Percentiles rank a stretch among this genome's conserved stretches.
phyloP scores from a whole-genome alignment of 768 basidiomycete genomes.

The Leccinellum rugosiceps region DNA sequence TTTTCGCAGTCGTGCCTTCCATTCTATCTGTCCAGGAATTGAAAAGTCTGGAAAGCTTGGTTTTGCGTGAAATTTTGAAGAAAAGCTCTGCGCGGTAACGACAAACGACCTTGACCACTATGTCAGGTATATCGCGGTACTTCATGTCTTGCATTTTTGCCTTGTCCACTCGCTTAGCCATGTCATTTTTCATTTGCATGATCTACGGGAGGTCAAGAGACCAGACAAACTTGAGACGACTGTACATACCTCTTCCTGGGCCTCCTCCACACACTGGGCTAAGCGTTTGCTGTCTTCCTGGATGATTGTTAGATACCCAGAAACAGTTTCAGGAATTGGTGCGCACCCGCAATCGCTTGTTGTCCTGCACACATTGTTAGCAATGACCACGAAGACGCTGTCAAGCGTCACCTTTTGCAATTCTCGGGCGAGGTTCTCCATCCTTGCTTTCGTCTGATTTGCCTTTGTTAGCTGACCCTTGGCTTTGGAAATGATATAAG shows the following conservation, averaged over 20 bases:
- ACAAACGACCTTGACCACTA: slow-evolving; percentile 85
- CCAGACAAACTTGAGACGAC: not conserved
- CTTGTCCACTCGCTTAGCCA: slow-evolving; percentile 76
- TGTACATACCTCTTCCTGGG: slow-evolving; percentile 69
- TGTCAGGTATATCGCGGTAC: slow-evolving; percentile 84
- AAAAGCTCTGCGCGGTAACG: slow-evolving; percentile 87
- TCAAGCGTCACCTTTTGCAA: slow-evolving; percentile 67
- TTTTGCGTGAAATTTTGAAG: slow-evolving; percentile 92
- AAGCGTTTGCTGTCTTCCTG: slow-evolving; percentile 86
- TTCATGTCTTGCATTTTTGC: slow-evolving; percentile 77
- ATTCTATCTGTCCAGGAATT: slow-evolving; percentile 88
- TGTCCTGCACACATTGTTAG: slow-evolving; percentile 55
- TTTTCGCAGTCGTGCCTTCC: slow-evolving; percentile 58
- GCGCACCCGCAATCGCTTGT: slow-evolving; percentile 80
- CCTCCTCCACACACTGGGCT: slow-evolving; percentile 77
- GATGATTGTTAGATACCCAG: slow-evolving; percentile 20
- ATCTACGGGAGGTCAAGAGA: slow-evolving; percentile 44
- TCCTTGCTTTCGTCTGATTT: slow-evolving; percentile 84
- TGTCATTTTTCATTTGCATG: slow-evolving; percentile 76
- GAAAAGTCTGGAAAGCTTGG: slow-evolving; percentile 78
- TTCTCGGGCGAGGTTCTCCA: slow-evolving; percentile 87
- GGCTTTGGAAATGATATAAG: slow-evolving; percentile 42
- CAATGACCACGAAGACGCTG: slow-evolving; percentile 6
- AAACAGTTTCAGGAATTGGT: not conserved
- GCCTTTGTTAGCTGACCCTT: slow-evolving; percentile 84